Percentiles rank a stretch among this genome's conserved stretches.
Evolutionary conservation across 2,329 filamentous ascomycete species (phyloP).

Genomic region (Verticillium nonalfalfae): DNA sequence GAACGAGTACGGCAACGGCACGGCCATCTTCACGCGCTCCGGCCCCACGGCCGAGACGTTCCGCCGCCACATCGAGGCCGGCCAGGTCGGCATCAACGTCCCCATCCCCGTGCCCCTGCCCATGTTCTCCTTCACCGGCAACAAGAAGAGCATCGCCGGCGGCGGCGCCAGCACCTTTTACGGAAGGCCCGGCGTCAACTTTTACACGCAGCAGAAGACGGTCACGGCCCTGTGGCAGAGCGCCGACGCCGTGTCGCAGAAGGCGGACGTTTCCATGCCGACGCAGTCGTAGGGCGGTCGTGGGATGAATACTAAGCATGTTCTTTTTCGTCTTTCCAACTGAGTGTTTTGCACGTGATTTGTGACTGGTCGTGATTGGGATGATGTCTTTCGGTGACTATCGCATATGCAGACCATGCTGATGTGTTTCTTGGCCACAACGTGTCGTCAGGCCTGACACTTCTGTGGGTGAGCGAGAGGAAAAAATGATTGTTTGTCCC

Average conservation of each 20-base stretch:
- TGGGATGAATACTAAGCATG: not conserved
- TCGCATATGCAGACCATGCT: too few relatives aligned
- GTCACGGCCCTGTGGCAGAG: constrained; percentile 88
- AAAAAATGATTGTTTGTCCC: too few relatives aligned
- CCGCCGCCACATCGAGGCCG: constrained; percentile 75
- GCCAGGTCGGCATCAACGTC: constrained; percentile 82
- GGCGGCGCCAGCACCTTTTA: constrained; percentile 94
- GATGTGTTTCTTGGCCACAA: too few relatives aligned
- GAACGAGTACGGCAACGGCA: constrained; percentile 84
- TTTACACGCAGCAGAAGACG: constrained; percentile 97
- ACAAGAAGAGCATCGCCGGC: constrained; percentile 88
- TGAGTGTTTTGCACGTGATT: not conserved
- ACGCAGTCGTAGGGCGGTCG: constrained; percentile 28
- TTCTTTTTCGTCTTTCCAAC: not conserved
- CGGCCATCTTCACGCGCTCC: constrained; percentile 76
- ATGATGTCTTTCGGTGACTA: too few relatives aligned
- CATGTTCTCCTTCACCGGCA: constrained; percentile 68
- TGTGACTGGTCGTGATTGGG: not conserved
- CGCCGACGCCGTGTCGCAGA: constrained; percentile 77
- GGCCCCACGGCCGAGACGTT: constrained; percentile 73
- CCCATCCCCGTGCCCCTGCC: constrained; percentile 68
- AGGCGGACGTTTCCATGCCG: constrained; percentile 87
- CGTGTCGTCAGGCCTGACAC: too few relatives aligned
- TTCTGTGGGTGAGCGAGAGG: too few relatives aligned
- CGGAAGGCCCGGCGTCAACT: constrained; percentile 83